Evolutionary conservation across 176 grass and related monocot species (phyloP).

Genomic region (Sorghum bicolor): DNA sequence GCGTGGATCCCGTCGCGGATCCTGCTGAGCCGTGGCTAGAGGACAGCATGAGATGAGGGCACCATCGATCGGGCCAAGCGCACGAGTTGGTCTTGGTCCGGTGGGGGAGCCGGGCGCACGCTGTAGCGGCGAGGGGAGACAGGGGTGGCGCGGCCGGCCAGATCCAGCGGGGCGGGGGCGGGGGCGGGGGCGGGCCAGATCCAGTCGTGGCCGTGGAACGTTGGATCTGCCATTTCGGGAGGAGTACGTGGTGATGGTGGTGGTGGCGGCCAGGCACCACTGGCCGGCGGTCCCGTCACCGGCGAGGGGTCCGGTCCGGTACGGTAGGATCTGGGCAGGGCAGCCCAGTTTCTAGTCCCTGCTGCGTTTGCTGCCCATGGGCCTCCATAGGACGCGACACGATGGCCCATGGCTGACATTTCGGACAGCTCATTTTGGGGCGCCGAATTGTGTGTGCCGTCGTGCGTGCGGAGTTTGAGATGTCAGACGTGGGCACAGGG

Average conservation of each 20-base stretch:
- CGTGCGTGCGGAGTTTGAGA: background rate
- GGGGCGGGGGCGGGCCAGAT: no score
- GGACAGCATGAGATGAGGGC: background rate
- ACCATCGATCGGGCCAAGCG: background rate
- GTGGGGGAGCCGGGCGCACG: background rate
- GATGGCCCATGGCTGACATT: background rate
- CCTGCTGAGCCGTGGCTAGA: background rate
- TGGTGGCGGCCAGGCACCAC: background rate
- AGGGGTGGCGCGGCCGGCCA: background rate
- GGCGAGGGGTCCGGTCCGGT: background rate
- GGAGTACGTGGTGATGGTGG: background rate
- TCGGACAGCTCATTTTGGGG: constrained; percentile 12
- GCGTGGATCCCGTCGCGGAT: background rate
- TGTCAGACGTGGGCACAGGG: background rate
- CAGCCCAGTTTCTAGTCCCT: background rate
- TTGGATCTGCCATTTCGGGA: constrained; percentile 22
- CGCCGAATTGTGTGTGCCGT: background rate
- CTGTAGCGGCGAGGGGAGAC: constrained; percentile 30
- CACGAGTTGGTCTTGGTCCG: background rate
- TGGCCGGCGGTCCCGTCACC: background rate
- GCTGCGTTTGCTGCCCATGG: background rate
- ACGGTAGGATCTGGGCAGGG: constrained; percentile 15
- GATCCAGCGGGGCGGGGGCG: constrained; percentile 1
- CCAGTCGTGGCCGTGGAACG: background rate
- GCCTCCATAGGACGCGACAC: background rate